Evolutionary conservation across 495 filamentous ascomycete species (phyloP), one percentile per base, ranked within the genome.

Genomic region (Rhypophila decipiens): DNA sequence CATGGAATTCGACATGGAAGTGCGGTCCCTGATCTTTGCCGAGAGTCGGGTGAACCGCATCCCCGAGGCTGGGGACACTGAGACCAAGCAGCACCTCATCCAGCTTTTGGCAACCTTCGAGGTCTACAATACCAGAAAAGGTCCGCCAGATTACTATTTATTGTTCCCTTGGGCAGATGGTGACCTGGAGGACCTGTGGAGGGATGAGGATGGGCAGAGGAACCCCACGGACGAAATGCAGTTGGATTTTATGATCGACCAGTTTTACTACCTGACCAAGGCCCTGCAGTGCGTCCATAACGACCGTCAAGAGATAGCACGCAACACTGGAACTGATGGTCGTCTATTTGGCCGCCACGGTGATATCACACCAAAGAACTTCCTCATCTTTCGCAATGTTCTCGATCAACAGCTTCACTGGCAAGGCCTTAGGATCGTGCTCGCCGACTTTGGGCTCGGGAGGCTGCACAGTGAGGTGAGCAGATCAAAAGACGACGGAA

Each of bases 81-180:
- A 31, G 29, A 24, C 39, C 21, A 42, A 19, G 15, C 18, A 33
- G 13, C 31, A 43, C n/a, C 13, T 49, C 17, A 31, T 44, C n/a
- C 47, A 19, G 5, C 34, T 49, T 17, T 40, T 39, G n/a, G 47
- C 39, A n/a, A 35, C 47, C 4, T 39, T 49, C 20, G 47, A 49
- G 33, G 23, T 43, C 0, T 20, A 27, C 0, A 37, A 43, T 15
- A 19, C 27, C 20, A 17, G 7, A 29, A 40, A 5, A 12, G 15
- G 15, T 4, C 3, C 20, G 5, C 27, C 13, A 17, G 24, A 9
- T 1, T 49, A 43, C 40, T 49, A 43, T 33, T 23, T 49, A 17
- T 13, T 49, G 5, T 49, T 49, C 20, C 37, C 41, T 31, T 49
- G 39, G 47, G 34, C 21, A 17, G 23, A 38, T n/a, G 39, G 47